Evolutionary conservation across 805 yeast species (phyloP).

Genomic region (Candida pseudofarinosa): DNA sequence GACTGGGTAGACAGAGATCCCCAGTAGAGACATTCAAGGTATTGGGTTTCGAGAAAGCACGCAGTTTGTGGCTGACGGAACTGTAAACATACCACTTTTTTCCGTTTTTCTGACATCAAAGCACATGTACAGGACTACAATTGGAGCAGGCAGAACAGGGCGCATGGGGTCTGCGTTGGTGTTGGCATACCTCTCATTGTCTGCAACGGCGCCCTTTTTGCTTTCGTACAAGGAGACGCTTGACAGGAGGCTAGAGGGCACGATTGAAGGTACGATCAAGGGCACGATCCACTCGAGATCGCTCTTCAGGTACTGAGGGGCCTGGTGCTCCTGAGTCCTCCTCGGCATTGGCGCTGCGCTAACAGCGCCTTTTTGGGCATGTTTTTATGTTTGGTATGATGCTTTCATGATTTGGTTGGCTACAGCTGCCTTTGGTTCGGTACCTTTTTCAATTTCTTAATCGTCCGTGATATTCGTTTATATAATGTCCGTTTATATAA

Average conservation of each 20-base stretch:
- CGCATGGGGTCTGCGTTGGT: slow-evolving; percentile 20
- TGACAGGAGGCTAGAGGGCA: slow-evolving; percentile 7
- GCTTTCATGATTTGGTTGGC: too few relatives aligned
- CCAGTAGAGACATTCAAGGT: too few relatives aligned
- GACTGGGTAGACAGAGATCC: too few relatives aligned
- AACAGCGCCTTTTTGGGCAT: background rate
- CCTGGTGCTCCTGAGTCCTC: background rate
- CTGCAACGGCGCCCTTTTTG: slow-evolving; percentile 37
- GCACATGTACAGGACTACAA: background rate
- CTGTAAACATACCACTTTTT: too few relatives aligned
- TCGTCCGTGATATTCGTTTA: background rate
- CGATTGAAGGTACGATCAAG: slow-evolving; percentile 17
- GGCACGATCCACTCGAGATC: slow-evolving; percentile 34
- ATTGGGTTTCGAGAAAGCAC: too few relatives aligned
- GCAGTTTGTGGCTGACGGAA: too few relatives aligned
- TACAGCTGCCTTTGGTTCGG: too few relatives aligned
- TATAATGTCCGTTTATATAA: background rate
- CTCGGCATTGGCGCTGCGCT: background rate
- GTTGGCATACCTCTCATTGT: slow-evolving; percentile 35
- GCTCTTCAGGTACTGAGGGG: slow-evolving; percentile 17
- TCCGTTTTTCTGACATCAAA: background rate
- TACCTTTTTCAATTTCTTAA: background rate
- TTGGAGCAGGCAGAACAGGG: background rate
- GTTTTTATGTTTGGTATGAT: background rate
- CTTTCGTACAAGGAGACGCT: slow-evolving; percentile 37